phyloP scores from a whole-genome alignment of 2,329 filamentous ascomycete genomes.

The Cadophora luteo-olivacea region DNA sequence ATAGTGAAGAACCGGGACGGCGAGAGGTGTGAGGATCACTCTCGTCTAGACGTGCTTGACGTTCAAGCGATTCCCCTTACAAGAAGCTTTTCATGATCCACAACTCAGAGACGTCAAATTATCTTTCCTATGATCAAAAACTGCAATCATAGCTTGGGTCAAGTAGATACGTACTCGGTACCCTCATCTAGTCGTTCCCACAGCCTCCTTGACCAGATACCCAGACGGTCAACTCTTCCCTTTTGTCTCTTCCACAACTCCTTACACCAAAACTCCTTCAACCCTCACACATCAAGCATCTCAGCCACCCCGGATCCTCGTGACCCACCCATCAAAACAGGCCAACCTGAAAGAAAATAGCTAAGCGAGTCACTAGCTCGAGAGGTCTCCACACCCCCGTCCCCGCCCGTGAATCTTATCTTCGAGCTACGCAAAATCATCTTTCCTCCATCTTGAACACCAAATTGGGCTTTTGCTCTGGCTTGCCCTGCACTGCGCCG shows the following conservation, averaged over 20 bases:
- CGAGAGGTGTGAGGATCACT: no score
- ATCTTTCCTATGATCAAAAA: no score
- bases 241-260: background rate
- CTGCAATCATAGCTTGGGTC: no score
- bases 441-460: background rate
- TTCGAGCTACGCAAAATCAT: background rate
- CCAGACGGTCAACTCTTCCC: no score
- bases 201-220: no score
- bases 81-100: no score
- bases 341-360: background rate
- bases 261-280: background rate
- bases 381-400: background rate
- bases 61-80: no score
- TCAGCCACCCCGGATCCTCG: background rate
- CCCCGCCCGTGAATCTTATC: background rate
- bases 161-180: no score
- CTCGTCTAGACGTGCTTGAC: no score
- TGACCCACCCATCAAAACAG: background rate
- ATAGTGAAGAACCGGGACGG: no score
- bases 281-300: background rate
- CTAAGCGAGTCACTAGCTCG: conserved; percentile 7
- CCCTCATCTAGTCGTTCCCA: no score
- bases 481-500: background rate
- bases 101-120: no score
- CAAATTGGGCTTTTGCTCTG: background rate